phyloP scores from a whole-genome alignment of 306 rosid species.

The Hippophae rhamnoides region DNA sequence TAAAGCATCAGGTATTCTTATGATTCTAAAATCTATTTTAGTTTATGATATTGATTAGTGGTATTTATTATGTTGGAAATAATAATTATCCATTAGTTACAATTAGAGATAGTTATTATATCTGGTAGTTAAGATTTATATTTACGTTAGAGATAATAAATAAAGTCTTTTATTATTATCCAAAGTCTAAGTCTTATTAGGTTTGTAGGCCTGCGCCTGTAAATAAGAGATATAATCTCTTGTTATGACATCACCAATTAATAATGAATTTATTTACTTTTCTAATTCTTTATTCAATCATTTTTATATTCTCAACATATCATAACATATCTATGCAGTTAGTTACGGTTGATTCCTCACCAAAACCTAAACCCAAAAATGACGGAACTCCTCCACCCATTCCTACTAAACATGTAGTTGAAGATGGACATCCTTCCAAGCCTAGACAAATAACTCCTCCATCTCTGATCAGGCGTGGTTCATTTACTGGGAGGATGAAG shows the following conservation, averaged over 20 bases:
- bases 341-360: conserved; percentile 41
- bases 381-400: conserved; percentile 52
- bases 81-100: no score
- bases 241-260: no score
- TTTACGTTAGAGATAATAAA: no score
- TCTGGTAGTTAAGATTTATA: no score
- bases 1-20: conserved; percentile 62
- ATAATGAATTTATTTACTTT: no score
- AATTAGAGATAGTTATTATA: no score
- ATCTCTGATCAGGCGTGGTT: conserved; percentile 40
- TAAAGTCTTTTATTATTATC: no score
- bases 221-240: no score
- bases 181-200: no score
- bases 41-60: background rate
- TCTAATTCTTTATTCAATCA: no score
- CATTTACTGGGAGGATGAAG: conserved; percentile 55
- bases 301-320: no score
- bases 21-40: conserved; percentile 8
- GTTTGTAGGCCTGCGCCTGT: no score
- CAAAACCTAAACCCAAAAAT: conserved; percentile 55
- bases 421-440: conserved; percentile 62
- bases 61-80: background rate
- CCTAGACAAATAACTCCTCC: conserved; percentile 81
- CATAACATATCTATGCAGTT: conserved; percentile 34
- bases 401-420: conserved; percentile 49